A percentile compares a stretch with the other conserved stretches of the same genome.
Conservation (phyloP, 768 basidiomycete species). For the Cyclocybe aegerita region DNA sequence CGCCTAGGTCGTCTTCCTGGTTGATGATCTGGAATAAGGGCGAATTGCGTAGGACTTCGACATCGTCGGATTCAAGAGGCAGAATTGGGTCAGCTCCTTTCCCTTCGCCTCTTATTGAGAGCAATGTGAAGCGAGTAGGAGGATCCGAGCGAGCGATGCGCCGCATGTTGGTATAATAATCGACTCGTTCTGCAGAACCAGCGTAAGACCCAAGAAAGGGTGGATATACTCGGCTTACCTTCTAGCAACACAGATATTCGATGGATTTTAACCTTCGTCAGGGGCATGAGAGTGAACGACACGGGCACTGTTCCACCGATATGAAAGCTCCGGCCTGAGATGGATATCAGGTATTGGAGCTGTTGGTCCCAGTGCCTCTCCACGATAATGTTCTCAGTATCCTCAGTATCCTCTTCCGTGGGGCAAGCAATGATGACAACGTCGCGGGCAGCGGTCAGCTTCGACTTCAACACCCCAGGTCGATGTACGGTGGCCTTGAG, state of each 20-base stretch:
- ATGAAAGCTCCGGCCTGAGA: slow-evolving; percentile 74
- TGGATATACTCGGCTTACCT: slow-evolving; percentile 46
- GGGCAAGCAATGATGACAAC: slow-evolving; percentile 76
- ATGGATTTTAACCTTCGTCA: slow-evolving; percentile 81
- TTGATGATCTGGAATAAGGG: slow-evolving; percentile 57
- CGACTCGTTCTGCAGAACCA: slow-evolving; percentile 63
- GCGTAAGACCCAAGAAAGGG: neutral
- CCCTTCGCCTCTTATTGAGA: slow-evolving; percentile 58
- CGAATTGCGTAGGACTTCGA: slow-evolving; percentile 60
- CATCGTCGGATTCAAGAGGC: slow-evolving; percentile 73
- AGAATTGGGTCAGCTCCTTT: slow-evolving; percentile 63
- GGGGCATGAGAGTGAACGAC: slow-evolving; percentile 76
- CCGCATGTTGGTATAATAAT: slow-evolving; percentile 72
- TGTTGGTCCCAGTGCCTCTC: slow-evolving; percentile 92
- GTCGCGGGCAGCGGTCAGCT: slow-evolving; percentile 67
- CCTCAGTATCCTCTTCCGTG: slow-evolving; percentile 84
- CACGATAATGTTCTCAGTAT: slow-evolving; percentile 75
- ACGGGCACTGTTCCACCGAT: slow-evolving; percentile 84
- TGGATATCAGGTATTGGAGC: slow-evolving; percentile 74
- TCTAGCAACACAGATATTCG: slow-evolving; percentile 74
- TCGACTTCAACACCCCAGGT: slow-evolving; percentile 76
- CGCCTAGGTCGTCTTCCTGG: slow-evolving; percentile 51
- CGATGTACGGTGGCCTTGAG: slow-evolving; percentile 83
- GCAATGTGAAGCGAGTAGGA: slow-evolving; percentile 55
- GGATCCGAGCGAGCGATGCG: slow-evolving; percentile 72